Percentiles rank a stretch among this genome's conserved stretches.
These are phyloP conservation scores for Leersia perrieri DNA, from an alignment of 176 grass and related monocot genomes.

Conservation along the genomic window DNA sequence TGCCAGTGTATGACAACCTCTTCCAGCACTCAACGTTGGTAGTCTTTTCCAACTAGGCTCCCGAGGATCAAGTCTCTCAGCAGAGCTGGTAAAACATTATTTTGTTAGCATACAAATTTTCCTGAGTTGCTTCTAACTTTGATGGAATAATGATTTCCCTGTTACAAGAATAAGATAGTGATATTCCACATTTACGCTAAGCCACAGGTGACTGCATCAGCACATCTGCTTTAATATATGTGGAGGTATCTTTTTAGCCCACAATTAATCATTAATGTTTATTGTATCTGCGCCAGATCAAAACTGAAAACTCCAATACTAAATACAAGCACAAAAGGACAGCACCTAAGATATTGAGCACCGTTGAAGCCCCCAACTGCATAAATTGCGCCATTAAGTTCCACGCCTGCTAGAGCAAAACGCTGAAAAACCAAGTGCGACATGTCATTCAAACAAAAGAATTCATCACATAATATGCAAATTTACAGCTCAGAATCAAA, in stretches of 20 bases:
- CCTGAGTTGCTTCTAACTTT: background rate
- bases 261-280: background rate
- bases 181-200: background rate
- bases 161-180: background rate
- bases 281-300: background rate
- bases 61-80: conserved; percentile 80
- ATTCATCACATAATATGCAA: background rate
- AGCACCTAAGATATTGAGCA: conserved; percentile 57
- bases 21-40: conserved; percentile 66
- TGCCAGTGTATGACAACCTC: conserved; percentile 64
- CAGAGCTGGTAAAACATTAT: conserved; percentile 51
- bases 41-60: conserved; percentile 68
- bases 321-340: conserved; percentile 17
- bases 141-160: background rate
- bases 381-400: conserved; percentile 68
- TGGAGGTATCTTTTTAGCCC: background rate
- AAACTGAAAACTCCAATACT: conserved; percentile 25
- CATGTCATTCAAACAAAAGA: conserved; percentile 15
- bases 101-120: conserved; percentile 7
- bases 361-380: conserved; percentile 81
- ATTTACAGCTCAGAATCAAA: background rate
- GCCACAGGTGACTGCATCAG: background rate
- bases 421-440: conserved; percentile 46
- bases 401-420: conserved; percentile 61
- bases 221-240: background rate